These are phyloP conservation scores for Planoprotostelium fungivorum DNA, from an alignment of 78 protist genomes.

Conservation along the genomic window DNA sequence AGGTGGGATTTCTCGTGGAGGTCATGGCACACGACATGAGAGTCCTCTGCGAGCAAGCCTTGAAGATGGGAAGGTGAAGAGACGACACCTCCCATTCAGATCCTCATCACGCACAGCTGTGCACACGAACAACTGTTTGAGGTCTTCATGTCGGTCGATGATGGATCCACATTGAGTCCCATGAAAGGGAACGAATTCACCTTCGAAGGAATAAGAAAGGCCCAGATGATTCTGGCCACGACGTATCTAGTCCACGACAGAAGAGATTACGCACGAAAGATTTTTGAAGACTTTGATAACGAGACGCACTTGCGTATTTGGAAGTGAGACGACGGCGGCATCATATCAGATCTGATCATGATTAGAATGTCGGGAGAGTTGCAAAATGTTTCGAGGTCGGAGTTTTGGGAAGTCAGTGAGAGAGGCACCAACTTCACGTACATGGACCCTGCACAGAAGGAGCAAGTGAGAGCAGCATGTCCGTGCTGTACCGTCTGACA, in stretches of 20 bases:
- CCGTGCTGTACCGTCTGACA: neutral
- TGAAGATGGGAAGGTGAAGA: neutral
- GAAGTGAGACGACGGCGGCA: neutral
- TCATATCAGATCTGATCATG: neutral
- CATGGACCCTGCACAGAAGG: neutral
- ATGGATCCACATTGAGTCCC: neutral
- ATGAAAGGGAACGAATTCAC: constrained; percentile 3
- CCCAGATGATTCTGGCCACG: constrained; percentile 13
- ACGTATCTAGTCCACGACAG: neutral
- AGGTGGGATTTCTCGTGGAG: constrained; percentile 3
- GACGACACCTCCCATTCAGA: neutral
- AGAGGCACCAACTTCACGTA: neutral
- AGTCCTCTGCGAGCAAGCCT: constrained; percentile 4
- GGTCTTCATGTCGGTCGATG: neutral
- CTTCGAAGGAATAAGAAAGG: neutral
- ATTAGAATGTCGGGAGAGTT: neutral
- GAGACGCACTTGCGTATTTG: neutral
- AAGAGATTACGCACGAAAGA: neutral
- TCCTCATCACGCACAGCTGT: neutral
- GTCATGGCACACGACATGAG: constrained; percentile 11
- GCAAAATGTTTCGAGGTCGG: neutral
- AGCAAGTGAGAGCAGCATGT: neutral
- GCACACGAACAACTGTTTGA: constrained; percentile 12
- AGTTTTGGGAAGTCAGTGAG: constrained; percentile 8
- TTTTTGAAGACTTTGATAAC: neutral